Base-by-base conservation (phyloP, 768 basidiomycete species). In the Rossbeevera mucosa region DNA sequence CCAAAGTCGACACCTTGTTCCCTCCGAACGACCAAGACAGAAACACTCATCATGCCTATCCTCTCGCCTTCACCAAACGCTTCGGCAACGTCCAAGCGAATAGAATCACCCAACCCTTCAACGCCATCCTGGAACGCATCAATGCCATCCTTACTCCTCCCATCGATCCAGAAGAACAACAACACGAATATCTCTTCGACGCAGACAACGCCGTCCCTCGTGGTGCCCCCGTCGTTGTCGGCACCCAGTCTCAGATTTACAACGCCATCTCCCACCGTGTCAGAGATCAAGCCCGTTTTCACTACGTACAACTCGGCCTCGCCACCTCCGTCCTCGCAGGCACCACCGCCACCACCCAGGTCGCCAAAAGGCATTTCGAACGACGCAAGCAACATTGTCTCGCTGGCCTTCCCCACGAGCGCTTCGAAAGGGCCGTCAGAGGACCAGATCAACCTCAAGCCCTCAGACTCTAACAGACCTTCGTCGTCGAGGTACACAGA, bases 231-330 rank as follows among this genome's bases (percentile, higher is more conserved):
- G 46, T 52, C 2, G 0, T 54, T 1, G 2, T 5, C 9, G 56
- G 53, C 0, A 38, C 31, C 0, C 44, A 44, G 0, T 21, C 20
- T 1, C 53, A 58, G 16, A 51, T 55, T 0, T 55, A 58, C 12
- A 58, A 58, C 6, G 4, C 16, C 7, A 44, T 58, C 0, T 45
- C 47, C 0, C 54, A 55, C 2, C n/a, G 44, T 0, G 50, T 56
- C 0, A 29, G 31, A 0, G 43, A 58, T 7, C 42, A 55, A 6
- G 46, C 50, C 0, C 20, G 50, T 0, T 58, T 51, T 1, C 50
- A 55, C 3, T 58, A 51, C 3, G 44, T 58, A 0, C 54, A 58
- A 9, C 43, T 58, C 1, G 44, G 54, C 7, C 14, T 56, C 2
- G 42, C 41, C 0, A 58, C 57, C 2, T 46, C 54, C 1, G 46